Conservation (phyloP, 1,139 yeast genomes). For the Candida pseudoviswanathii region DNA sequence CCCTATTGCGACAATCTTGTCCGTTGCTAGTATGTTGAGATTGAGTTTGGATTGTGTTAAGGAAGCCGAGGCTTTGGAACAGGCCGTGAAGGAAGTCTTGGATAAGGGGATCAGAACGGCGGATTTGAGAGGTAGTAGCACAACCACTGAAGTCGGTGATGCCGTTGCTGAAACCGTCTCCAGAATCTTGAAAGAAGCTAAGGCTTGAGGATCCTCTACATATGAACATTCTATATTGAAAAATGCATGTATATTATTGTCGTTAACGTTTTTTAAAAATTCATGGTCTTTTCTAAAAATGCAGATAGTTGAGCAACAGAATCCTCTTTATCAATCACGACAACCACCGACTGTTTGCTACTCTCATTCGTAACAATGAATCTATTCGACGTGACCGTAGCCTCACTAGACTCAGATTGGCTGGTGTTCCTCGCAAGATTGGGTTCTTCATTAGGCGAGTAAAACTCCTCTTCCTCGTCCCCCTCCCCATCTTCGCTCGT, state of each 20-base stretch:
- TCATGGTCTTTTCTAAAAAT: conserved; percentile 31
- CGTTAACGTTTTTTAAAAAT: conserved; percentile 16
- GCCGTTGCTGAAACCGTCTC: conserved; percentile 78
- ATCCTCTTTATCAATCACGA: conserved; percentile 22
- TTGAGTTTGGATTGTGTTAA: conserved; percentile 77
- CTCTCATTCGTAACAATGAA: conserved; percentile 5
- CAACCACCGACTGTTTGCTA: not conserved
- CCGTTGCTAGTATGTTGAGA: conserved; percentile 96
- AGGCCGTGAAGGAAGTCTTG: conserved; percentile 81
- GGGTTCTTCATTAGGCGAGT: conserved; percentile 9
- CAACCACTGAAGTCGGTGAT: conserved; percentile 91
- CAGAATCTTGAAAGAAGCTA: conserved; percentile 46
- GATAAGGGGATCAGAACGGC: conserved; percentile 88
- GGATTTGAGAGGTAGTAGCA: conserved; percentile 78
- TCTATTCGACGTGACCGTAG: conserved; percentile 30
- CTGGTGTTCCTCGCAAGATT: conserved; percentile 5
- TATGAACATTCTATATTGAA: not conserved
- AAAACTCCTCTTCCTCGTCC: conserved; percentile 28
- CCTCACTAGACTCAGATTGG: conserved; percentile 35
- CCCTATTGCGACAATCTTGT: conserved; percentile 91
- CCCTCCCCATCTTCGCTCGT: conserved; percentile 19
- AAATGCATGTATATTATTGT: not conserved
- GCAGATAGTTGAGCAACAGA: conserved; percentile 40
- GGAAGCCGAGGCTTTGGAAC: conserved; percentile 88
- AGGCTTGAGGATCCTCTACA: conserved; percentile 5